Base-by-base conservation (phyloP, 208 protist genomes). In the Wallacemonas sp. region DNA sequence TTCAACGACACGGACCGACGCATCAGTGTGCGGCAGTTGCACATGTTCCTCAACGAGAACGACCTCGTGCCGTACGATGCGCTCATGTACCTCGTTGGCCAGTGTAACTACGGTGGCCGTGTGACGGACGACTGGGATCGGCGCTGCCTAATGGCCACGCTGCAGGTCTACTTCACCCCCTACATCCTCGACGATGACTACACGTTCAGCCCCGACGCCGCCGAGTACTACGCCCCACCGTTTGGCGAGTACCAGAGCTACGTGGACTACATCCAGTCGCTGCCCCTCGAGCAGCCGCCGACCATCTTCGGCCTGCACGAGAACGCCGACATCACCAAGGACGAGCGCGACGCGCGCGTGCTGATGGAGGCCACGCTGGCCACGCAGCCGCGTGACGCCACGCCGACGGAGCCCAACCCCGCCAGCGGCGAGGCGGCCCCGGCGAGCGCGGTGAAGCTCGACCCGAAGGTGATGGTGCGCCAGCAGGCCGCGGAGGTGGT, bases 1-100 rank as follows among this genome's bases (percentile, higher is more conserved):
- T 98, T 99, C 90, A 98, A 98, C 79, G 95, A 98, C 72, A 96
- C 91, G 5, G 97, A 98, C 70, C 85, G 98, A 36, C 89, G 92
- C 63, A 98, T 99, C 72, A 98, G 87, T 72, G 81, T 98, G 50
- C 91, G 90, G 16, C 97, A 99, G 83, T 83, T 99, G 57, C 77
- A 97, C 66, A 98, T 98, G 93, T 97, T 98, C 72, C 74, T 99
- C 42, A 88, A 98, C 38, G 84, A 96, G 68, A 91, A 91, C 45
- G 87, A 93, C 14, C 81, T 82, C 38, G 80, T 98, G 11, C 97
- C 98, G 22, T 98, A 97, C 76, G 89, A 97, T 46, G 96, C 97
- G 4, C 79, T 99, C 45, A 74, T 92, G n/a, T 97, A 98, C 74
- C 83, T 97, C 33, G 85, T 91, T 3, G 92, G 92, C 22, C 84